Evolutionary conservation across 2,329 filamentous ascomycete genomes (phyloP), one percentile per base, ranked within the genome.

Genomic region (Metarhizium sp.): DNA sequence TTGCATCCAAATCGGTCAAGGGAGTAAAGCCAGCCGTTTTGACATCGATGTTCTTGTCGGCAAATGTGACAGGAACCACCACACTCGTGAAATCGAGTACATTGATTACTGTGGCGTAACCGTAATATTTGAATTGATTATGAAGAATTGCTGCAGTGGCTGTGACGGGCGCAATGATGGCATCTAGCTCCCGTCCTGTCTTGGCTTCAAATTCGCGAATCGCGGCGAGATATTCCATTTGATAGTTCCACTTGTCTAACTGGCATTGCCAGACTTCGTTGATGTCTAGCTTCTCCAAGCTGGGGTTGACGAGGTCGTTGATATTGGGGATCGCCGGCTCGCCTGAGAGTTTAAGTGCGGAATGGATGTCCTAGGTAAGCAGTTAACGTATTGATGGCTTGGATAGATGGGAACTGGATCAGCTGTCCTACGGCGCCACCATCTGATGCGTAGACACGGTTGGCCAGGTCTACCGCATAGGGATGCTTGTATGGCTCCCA

Each of bases 31-130:
- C 20, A 38, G 25, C 53, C 14, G 63, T 54, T 25, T 61, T 55
- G 18, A 55, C 43, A 55, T 77, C 71, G 0, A 25, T 25, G 25
- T 25, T 25, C 25, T 25, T 25, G 25, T 25, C 25, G 3, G 72
- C 72, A 52, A 67, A 70, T 0, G 72, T 74, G 2, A 78, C 71
- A 0, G 75, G 75, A 6, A 78, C 67, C 1, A 73, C 73, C 11
- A 73, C 71, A 48, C 68, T 72, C 2, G 73, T 72, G 42, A 69
- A 70, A 49, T 75, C 72, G 2, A 74, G 61, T 20, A 70, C 56
- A 53, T 74, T 75, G 6, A 73, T 63, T 11, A 63, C 67, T 2
- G 57, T 61, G 4, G 66, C 61, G 51, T 73, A 74, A 2, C 68
- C 70, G 54, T 72, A 71, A 59, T 72, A 72, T 29, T 63, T 65